These are phyloP conservation scores for Colletotrichum cordylinicola DNA, from an alignment of 2,329 filamentous ascomycete species.

Conservation along the genomic window DNA sequence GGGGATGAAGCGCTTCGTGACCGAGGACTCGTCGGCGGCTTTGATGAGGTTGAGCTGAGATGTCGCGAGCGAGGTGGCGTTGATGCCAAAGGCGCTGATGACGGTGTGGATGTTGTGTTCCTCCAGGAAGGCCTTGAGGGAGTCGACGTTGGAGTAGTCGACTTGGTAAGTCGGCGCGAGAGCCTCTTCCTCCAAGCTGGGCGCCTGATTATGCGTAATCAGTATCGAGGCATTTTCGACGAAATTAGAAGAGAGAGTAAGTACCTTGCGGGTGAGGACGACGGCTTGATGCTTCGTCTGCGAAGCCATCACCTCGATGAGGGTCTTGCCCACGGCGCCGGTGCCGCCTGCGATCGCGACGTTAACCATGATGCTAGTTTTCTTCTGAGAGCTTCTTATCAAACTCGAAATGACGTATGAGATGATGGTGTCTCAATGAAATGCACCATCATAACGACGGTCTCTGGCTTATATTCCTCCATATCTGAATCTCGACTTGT, in stretches of 20 bases:
- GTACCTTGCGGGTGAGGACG: slow-evolving; percentile 44
- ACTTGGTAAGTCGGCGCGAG: not conserved
- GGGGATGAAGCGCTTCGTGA: slow-evolving; percentile 45
- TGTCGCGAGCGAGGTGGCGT: slow-evolving; percentile 28
- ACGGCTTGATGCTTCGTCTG: slow-evolving; percentile 40
- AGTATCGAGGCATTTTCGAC: not conserved
- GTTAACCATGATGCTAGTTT: not conserved
- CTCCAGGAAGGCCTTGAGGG: not conserved
- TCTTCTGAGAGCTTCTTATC: not conserved
- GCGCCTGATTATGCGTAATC: not conserved
- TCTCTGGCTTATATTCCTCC: not conserved
- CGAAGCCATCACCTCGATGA: slow-evolving; percentile 48
- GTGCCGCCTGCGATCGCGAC: slow-evolving; percentile 53
- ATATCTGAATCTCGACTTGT: not conserved
- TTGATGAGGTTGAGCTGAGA: slow-evolving; percentile 47
- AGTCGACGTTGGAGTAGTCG: not conserved
- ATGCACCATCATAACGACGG: not conserved
- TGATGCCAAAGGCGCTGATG: slow-evolving; percentile 45
- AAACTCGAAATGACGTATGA: fast-evolving
- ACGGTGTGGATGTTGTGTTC: slow-evolving; percentile 43
- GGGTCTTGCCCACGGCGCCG: slow-evolving; percentile 47
- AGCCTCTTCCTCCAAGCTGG: not conserved
- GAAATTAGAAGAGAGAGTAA: not conserved
- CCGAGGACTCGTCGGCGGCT: slow-evolving; percentile 43
- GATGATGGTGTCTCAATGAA: fast-evolving